Evolutionary conservation across 202 grass and related monocot species (phyloP), one percentile per base, ranked within the genome.

Genomic region (Digitaria exilis): DNA sequence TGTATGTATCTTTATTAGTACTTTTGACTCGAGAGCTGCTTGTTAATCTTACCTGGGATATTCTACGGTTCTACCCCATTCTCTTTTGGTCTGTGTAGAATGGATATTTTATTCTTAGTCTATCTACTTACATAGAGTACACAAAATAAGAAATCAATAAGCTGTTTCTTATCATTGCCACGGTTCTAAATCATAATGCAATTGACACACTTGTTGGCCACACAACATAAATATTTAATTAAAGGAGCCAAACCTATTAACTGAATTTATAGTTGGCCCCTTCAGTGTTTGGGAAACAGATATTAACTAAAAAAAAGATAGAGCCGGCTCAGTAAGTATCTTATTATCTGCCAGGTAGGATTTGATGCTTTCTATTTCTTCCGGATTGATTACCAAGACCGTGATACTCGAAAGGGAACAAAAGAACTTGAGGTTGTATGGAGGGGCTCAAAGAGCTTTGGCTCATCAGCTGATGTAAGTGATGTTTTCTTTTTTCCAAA

Each of bases 291-390:
- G 29, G 34, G 5, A 54, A 44, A 69, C 6, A 71, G 58, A 52
- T 39, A 69, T 45, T 64, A 15, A 49, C 10, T 84, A 75, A 28
- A 16, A n/a, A n/a, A 78, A 80, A 39, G 45, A 25, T 22, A 84
- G 59, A 46, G 57, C 68, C 37, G 32, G 2, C 29, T 75, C 4
- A 46, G 51, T 64, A 82, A 84, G 42, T 45, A 51, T 70, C 57
- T 82, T 63, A 63, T 56, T 30, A 65, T 72, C 30, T 82, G 75
- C 60, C 89, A 95, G 95, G 87, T 98, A 67, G 95, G 95, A 79
- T 98, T 98, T 82, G 90, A 98, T 95, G 92, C 95, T 65, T 76
- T 97, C 50, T 97, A 94, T 89, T 97, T 97, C 80, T 94, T 86
- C 46, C 88, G 95, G 30, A 97, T 97, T 83, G 92, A 97, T 90